Evolutionary conservation across 306 rosid species (phyloP), one percentile per base, ranked within the genome.

Genomic region (Begonia loranthoides): DNA sequence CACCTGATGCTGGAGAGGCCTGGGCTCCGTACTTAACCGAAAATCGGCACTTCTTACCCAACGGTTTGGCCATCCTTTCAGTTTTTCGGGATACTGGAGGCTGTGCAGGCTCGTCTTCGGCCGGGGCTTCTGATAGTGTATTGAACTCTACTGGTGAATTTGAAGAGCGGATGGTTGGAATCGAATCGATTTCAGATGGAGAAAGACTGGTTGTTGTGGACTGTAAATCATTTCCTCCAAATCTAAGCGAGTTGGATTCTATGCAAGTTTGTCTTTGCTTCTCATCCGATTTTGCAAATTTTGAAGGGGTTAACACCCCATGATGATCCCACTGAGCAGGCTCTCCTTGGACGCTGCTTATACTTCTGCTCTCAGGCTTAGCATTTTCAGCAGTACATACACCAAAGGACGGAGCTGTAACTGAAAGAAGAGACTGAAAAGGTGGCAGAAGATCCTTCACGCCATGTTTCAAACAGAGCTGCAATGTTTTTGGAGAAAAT

Each of bases 391-490:
- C 68, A 49, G 40, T 45, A 57, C 66, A 47, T 59, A 53, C 36
- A n/a, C 22, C 63, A 49, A 51, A 9, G 38, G 60, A 33, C 33
- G 58, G 74, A 45, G 65, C 71, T 58, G 52, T 64, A 12, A 74
- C 58, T 54, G 46, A 28, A 57, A 65, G 66, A 33, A 57, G 55
- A 41, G 72, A 47, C 63, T 78, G 73, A 65, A 78, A 78, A 6
- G 84, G 81, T 56, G 84, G 84, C 59, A 78, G 63, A 44, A 68
- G 52, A 49, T 74, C 66, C 64, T 68, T 74, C 58, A 78, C 76
- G 52, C 81, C 84, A 71, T 70, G 71, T 58, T 62, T 65, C 70
- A 71, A 60, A 56, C 84, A 78, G 65, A 72, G 73, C 60, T 78
- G 77, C 75, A 78, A 58, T 65, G 56, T 58, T 38, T 65, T 65